Percentiles rank a stretch among this genome's conserved stretches.
phyloP scores from a whole-genome alignment of 31 red algal species.

The Endocladia muricata region DNA sequence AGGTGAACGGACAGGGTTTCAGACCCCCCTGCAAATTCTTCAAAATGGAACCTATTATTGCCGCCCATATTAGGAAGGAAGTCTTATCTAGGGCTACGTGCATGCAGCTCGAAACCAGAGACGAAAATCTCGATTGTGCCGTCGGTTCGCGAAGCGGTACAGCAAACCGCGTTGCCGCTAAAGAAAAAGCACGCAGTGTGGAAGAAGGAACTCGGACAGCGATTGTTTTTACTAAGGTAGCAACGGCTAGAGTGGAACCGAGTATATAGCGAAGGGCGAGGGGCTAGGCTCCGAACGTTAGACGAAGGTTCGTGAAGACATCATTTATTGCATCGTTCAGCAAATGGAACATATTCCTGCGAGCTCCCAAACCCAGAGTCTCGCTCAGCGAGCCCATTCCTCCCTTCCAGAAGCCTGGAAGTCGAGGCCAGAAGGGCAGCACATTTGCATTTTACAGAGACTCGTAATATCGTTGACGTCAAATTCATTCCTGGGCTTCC shows the following conservation, averaged over 20 bases:
- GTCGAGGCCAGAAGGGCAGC: too few species aligned
- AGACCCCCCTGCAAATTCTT: neutral
- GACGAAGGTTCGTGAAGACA: too few species aligned
- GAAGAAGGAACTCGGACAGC: neutral
- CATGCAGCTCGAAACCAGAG: neutral
- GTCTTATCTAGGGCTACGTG: neutral
- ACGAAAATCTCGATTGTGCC: neutral
- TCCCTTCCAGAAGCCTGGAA: too few species aligned
- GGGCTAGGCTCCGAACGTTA: too few species aligned
- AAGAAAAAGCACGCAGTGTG: neutral
- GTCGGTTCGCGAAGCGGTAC: neutral
- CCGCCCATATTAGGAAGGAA: neutral
- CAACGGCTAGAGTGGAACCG: neutral
- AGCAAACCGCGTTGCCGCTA: neutral
- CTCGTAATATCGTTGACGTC: too few species aligned
- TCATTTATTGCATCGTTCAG: too few species aligned
- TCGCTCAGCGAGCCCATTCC: too few species aligned
- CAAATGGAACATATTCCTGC: too few species aligned
- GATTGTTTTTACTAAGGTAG: neutral
- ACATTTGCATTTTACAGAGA: too few species aligned
- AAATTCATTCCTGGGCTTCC: neutral
- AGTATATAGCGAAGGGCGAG: too few species aligned
- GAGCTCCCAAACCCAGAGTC: too few species aligned
- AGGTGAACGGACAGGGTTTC: neutral
- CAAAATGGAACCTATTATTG: neutral